phyloP scores from a whole-genome alignment of 768 basidiomycete genomes.

The Mycena polygramma region DNA sequence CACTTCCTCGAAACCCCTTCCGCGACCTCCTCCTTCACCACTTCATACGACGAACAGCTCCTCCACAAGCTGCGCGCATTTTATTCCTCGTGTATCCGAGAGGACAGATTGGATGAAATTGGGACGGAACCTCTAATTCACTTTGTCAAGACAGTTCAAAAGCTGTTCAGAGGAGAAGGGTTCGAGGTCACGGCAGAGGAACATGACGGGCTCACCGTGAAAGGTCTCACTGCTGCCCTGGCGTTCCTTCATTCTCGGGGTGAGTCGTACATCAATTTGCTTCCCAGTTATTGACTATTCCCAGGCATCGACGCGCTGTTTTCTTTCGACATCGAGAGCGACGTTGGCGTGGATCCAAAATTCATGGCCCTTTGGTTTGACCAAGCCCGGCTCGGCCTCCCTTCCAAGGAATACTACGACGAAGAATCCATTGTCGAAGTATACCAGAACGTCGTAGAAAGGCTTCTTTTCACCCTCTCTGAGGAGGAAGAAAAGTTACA shows the following conservation, averaged over 20 bases:
- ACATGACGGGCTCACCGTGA: conserved; percentile 55
- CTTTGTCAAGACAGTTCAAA: conserved; percentile 72
- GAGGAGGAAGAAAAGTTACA: conserved; percentile 58
- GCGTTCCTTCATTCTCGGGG: conserved; percentile 91
- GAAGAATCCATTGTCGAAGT: conserved; percentile 78
- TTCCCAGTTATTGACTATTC: background rate
- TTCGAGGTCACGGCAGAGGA: conserved; percentile 50
- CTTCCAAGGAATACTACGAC: conserved; percentile 95
- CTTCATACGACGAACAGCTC: conserved; percentile 66
- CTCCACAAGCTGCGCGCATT: conserved; percentile 77
- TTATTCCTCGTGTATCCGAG: conserved; percentile 87
- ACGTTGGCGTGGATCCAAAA: conserved; percentile 88
- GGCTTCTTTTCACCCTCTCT: conserved; percentile 72
- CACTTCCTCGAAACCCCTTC: conserved; percentile 71
- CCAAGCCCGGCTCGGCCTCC: conserved; percentile 85
- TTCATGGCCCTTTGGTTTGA: conserved; percentile 88
- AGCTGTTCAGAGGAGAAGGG: conserved; percentile 69
- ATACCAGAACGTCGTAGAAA: conserved; percentile 78
- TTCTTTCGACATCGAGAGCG: conserved; percentile 88
- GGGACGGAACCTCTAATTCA: conserved; percentile 80
- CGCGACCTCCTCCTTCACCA: conserved; percentile 48
- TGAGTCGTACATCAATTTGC: conserved; percentile 44
- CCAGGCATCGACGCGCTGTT: conserved; percentile 85
- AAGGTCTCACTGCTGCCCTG: conserved; percentile 84
- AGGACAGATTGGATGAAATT: conserved; percentile 78